phyloP scores from a whole-genome alignment of 2,329 filamentous ascomycete genomes.

The Colletotrichum gloeosporioides region DNA sequence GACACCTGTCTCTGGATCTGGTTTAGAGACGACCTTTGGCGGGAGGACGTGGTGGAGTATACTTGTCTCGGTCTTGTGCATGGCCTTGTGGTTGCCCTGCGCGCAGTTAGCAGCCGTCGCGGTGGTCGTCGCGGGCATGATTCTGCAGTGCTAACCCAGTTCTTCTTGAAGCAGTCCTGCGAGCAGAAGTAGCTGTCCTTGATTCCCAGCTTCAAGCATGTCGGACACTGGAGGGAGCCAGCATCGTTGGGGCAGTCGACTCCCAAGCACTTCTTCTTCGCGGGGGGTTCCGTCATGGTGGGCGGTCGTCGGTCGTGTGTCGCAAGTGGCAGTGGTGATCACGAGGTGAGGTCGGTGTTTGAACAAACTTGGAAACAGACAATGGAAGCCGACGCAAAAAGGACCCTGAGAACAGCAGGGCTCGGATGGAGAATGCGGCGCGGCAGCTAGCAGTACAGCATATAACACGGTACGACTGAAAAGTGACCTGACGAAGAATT shows the following conservation, averaged over 20 bases:
- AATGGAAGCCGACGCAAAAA: neutral
- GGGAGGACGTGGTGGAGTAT: slow-evolving; percentile 76
- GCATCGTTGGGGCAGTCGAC: slow-evolving; percentile 87
- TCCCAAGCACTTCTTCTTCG: slow-evolving; percentile 77
- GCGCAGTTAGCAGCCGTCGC: slow-evolving; percentile 16
- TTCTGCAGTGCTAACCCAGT: slow-evolving; percentile 74
- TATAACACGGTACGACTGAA: neutral
- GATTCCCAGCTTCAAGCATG: slow-evolving; percentile 86
- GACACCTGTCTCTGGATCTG: slow-evolving; percentile 85
- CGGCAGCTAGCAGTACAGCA: neutral
- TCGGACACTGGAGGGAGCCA: slow-evolving; percentile 88
- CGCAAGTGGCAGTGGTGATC: neutral
- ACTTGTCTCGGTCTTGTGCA: slow-evolving; percentile 82
- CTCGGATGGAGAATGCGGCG: neutral
- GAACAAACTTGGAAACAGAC: neutral
- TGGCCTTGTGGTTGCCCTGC: slow-evolving; percentile 80
- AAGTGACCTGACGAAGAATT: slow-evolving; percentile 19
- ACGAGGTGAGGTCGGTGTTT: neutral
- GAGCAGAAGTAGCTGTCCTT: slow-evolving; percentile 96
- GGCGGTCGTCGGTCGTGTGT: neutral
- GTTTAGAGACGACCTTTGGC: slow-evolving; percentile 87
- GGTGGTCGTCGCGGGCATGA: neutral
- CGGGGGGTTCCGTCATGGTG: slow-evolving; percentile 55
- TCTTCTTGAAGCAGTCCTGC: slow-evolving; percentile 98
- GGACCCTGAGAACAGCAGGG: neutral